phyloP scores from a whole-genome alignment of 352 stramenopile genomes.

The Globisporangium barbulae region DNA sequence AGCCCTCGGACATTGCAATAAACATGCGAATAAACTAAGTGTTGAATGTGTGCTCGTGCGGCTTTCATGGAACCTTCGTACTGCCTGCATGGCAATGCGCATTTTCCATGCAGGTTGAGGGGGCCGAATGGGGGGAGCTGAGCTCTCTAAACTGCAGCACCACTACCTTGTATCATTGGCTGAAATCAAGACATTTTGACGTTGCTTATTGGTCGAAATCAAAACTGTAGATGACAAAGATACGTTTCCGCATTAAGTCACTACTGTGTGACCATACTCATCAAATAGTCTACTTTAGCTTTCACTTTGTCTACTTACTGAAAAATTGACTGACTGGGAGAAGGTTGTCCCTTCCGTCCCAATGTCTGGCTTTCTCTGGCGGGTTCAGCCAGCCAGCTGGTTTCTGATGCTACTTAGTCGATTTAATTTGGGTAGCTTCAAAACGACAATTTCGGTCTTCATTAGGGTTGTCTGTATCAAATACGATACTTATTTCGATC shows the following conservation, averaged over 20 bases:
- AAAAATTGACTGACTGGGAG: constrained; percentile 4
- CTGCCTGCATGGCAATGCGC: not conserved
- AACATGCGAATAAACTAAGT: constrained; percentile 6
- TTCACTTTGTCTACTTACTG: not conserved
- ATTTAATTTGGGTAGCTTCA: not conserved
- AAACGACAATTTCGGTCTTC: not conserved
- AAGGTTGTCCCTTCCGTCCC: not conserved
- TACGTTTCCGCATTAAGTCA: not conserved
- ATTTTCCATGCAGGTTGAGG: not conserved
- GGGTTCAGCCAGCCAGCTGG: not conserved
- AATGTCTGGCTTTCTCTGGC: constrained; percentile 1
- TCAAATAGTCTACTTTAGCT: not conserved
- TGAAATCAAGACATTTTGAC: not conserved
- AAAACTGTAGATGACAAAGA: constrained; percentile 1
- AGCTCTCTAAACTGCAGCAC: constrained; percentile 2
- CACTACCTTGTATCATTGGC: not conserved
- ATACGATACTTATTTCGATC: not conserved
- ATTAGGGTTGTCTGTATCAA: fast-evolving
- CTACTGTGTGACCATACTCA: not conserved
- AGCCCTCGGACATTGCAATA: not conserved
- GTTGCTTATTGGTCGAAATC: not conserved
- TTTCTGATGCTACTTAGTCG: not conserved
- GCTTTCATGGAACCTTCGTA: not conserved
- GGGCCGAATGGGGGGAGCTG: constrained; percentile 6
- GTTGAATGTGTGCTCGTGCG: not conserved